Conservation (phyloP, 352 stramenopile species). For the Pythium sukuiense region DNA sequence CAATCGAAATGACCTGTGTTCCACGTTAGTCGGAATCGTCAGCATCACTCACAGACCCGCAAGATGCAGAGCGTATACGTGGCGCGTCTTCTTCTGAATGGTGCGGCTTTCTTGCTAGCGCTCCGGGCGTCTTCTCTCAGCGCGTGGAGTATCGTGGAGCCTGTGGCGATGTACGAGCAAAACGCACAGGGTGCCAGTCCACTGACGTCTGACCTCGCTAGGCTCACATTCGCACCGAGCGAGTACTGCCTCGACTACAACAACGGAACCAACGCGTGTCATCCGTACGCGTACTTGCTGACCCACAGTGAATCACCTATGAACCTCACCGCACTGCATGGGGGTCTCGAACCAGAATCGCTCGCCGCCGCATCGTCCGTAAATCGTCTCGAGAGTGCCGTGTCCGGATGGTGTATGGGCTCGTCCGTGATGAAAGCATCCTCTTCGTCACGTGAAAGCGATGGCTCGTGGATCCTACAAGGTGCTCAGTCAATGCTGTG, state of each 20-base stretch:
- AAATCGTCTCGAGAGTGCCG: constrained; percentile 29
- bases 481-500: constrained; percentile 55
- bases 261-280: constrained; percentile 41
- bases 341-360: constrained; percentile 9
- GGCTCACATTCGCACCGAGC: constrained; percentile 42
- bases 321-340: constrained; percentile 8
- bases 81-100: constrained; percentile 21
- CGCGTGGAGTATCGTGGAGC: constrained; percentile 25
- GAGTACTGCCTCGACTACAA: constrained; percentile 43
- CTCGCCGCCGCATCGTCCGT: constrained; percentile 11
- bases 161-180: neutral
- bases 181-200: neutral
- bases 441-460: neutral
- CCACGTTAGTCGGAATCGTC: neutral
- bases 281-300: constrained; percentile 42
- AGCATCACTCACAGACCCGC: neutral
- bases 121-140: constrained; percentile 5
- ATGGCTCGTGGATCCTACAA: constrained; percentile 46
- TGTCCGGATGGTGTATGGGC: constrained; percentile 48
- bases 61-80: constrained; percentile 25
- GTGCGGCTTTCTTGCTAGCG: constrained; percentile 18
- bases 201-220: neutral
- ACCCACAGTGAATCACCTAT: constrained; percentile 15
- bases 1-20: neutral
- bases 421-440: constrained; percentile 6